Conservation (phyloP, 768 basidiomycete genomes). For the Trametes sanguinea region DNA sequence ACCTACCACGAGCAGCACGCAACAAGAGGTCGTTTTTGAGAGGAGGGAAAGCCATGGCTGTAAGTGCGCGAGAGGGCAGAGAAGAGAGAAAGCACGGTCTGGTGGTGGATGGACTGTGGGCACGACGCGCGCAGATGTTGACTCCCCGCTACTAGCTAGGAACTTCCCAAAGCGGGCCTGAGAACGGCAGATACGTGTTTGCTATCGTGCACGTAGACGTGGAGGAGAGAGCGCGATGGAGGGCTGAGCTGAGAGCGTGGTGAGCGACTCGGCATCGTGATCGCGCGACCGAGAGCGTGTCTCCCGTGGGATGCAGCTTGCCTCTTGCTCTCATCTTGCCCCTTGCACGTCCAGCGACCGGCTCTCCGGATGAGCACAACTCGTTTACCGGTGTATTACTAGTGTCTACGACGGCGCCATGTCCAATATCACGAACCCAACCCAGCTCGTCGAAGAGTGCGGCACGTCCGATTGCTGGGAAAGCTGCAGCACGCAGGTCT, state of each 20-base stretch:
- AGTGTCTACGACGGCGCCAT: constrained; percentile 27
- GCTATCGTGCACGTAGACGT: constrained; percentile 7
- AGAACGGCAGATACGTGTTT: constrained; percentile 11
- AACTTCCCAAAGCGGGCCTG: not conserved
- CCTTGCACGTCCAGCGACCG: constrained; percentile 8
- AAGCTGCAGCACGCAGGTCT: not conserved
- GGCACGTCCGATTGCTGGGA: not conserved
- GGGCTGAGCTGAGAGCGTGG: not conserved
- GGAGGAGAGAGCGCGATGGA: not conserved
- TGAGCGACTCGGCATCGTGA: constrained; percentile 8
- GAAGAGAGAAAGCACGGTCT: not conserved
- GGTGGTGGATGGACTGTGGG: not conserved
- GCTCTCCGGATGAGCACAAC: constrained; percentile 10
- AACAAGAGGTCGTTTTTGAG: constrained; percentile 87
- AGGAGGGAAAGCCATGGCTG: constrained; percentile 60
- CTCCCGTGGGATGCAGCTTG: constrained; percentile 20
- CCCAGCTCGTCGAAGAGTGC: constrained; percentile 68
- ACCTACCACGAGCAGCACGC: constrained; percentile 79
- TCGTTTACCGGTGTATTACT: not conserved
- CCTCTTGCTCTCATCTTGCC: constrained; percentile 22
- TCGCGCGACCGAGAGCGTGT: constrained; percentile 16
- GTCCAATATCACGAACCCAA: constrained; percentile 54
- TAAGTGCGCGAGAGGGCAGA: not conserved
- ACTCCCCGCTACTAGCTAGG: not conserved
- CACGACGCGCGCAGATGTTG: not conserved